These are phyloP conservation scores for Chenopodium album DNA, from an alignment of 148 eudicot genomes.

Conservation along the genomic window DNA sequence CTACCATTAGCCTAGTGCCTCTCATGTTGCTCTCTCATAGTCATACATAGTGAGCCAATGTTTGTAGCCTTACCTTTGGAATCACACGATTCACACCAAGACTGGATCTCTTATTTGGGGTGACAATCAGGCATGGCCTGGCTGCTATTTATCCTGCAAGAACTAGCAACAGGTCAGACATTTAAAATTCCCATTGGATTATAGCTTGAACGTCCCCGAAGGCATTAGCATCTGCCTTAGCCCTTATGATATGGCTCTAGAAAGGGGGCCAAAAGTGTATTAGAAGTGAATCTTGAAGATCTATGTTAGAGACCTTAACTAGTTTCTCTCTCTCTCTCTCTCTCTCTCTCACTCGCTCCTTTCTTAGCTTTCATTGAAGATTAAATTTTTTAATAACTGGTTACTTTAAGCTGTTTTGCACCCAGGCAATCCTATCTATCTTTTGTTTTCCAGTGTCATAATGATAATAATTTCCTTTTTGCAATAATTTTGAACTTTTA, in stretches of 20 bases:
- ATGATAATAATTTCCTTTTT: neutral
- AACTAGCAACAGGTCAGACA: neutral
- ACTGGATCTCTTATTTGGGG: neutral
- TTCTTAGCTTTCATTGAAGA: neutral
- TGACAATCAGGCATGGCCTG: neutral
- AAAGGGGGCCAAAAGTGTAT: neutral
- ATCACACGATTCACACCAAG: neutral
- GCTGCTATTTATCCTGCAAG: neutral
- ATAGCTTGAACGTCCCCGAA: neutral
- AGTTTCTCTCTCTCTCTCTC: neutral
- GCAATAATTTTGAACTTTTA: neutral
- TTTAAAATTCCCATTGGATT: neutral
- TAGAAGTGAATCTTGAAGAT: neutral
- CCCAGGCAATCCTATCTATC: neutral
- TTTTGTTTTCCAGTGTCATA: neutral
- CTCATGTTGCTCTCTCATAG: neutral
- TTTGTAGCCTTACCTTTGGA: neutral
- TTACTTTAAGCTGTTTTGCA: neutral
- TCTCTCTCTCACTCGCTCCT: neutral
- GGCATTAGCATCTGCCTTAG: neutral
- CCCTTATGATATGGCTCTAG: neutral
- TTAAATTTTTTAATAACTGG: neutral
- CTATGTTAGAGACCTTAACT: neutral
- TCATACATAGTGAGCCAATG: neutral
- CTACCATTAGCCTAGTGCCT: neutral